Percentiles rank a stretch among this genome's conserved stretches.
Conservation (phyloP, 139 green algal species). For the Dunaliella sp. region DNA sequence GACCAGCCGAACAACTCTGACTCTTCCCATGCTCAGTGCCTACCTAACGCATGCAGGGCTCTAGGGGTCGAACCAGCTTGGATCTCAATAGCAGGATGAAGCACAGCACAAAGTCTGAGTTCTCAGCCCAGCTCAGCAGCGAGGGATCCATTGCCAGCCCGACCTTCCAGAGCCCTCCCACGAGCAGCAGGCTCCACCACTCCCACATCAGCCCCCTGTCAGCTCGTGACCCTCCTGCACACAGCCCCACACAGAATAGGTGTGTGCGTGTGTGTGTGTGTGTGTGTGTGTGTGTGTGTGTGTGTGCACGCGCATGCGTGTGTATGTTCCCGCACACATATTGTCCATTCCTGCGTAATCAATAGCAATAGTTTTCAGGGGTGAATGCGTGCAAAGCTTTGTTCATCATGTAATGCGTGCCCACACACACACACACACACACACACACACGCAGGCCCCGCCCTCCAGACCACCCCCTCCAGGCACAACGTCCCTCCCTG, state of each 20-base stretch:
- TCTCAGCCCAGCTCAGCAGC: too few species aligned
- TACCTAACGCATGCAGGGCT: too few species aligned
- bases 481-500: background rate
- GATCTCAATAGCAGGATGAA: too few species aligned
- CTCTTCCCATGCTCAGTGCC: too few species aligned
- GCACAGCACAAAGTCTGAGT: too few species aligned
- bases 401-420: too few species aligned
- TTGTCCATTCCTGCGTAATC: too few species aligned
- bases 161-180: background rate
- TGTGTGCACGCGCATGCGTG: background rate
- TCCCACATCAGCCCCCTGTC: background rate
- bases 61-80: too few species aligned
- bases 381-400: too few species aligned
- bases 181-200: background rate
- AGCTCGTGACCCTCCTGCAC: background rate
- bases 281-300: background rate
- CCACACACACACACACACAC: background rate
- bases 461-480: background rate
- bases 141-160: too few species aligned
- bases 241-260: background rate
- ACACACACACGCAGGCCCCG: background rate
- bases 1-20: too few species aligned
- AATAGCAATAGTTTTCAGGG: too few species aligned
- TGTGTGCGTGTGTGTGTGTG: background rate
- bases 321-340: background rate